Conservation (phyloP, 106 monocot species). For the Dendrobium huoshanense region DNA sequence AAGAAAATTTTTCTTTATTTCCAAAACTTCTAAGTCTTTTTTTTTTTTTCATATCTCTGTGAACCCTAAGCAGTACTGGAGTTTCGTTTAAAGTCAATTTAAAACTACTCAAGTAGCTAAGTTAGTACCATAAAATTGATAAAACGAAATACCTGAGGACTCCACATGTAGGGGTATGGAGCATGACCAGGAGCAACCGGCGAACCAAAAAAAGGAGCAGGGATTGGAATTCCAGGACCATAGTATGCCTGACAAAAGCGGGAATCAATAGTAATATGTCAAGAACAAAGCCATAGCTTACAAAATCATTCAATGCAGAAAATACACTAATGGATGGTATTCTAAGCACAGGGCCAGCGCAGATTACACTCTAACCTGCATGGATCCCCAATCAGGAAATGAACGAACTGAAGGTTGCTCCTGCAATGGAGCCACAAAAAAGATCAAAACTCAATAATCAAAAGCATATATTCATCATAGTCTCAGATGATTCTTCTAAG, state of each 20-base stretch:
- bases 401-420: constrained; percentile 37
- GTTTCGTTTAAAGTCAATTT: background rate
- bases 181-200: constrained; percentile 54
- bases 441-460: background rate
- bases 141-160: constrained; percentile 46
- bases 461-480: background rate
- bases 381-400: constrained; percentile 74
- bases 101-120: background rate
- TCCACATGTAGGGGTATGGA: constrained; percentile 77
- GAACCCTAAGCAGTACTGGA: no score
- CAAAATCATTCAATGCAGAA: background rate
- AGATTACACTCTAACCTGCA: constrained; percentile 41
- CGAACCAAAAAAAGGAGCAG: constrained; percentile 41
- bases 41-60: no score
- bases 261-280: background rate
- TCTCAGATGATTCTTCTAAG: background rate
- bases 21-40: no score
- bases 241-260: constrained; percentile 53
- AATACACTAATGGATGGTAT: background rate
- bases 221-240: constrained; percentile 64
- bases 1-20: no score
- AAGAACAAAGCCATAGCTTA: background rate
- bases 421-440: constrained; percentile 24
- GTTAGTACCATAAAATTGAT: background rate
- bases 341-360: background rate